Evolutionary conservation across 2,329 filamentous ascomycete species (phyloP).

Genomic region (Curvularia hawaiiensis): DNA sequence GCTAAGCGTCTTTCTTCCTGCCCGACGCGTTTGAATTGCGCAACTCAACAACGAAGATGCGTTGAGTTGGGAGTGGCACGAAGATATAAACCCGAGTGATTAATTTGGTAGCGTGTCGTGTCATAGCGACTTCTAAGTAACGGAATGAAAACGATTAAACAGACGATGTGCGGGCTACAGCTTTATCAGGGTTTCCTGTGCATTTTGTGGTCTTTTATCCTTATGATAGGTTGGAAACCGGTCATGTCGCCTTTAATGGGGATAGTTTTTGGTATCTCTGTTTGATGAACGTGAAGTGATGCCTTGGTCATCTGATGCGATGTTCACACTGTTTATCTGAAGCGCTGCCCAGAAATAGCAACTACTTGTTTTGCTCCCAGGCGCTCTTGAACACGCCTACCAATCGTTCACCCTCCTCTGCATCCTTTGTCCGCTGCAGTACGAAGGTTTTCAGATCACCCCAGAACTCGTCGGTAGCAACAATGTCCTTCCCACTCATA

Average conservation of each 20-base stretch:
- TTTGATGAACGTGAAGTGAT: slow-evolving; percentile 13
- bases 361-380: slow-evolving; percentile 59
- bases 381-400: slow-evolving; percentile 71
- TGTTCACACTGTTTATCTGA: background rate
- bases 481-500: slow-evolving; percentile 61
- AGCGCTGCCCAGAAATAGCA: background rate
- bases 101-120: slow-evolving; percentile 16
- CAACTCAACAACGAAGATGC: slow-evolving; percentile 24
- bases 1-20: slow-evolving; percentile 42
- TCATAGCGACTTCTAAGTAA: slow-evolving; percentile 11
- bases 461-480: slow-evolving; percentile 83
- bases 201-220: slow-evolving; percentile 20
- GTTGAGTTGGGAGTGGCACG: slow-evolving; percentile 23
- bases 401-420: slow-evolving; percentile 66
- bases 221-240: slow-evolving; percentile 24
- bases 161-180: slow-evolving; percentile 12
- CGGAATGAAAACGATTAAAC: slow-evolving; percentile 19
- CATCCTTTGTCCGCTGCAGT: slow-evolving; percentile 77
- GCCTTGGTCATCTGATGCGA: background rate
- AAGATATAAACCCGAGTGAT: slow-evolving; percentile 23
- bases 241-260: slow-evolving; percentile 33
- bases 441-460: slow-evolving; percentile 81
- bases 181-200: slow-evolving; percentile 12
- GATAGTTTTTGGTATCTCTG: slow-evolving; percentile 21
- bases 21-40: slow-evolving; percentile 22